These are phyloP conservation scores for Rhizopogon roseolus DNA, from an alignment of 768 basidiomycete species.

Conservation along the genomic window DNA sequence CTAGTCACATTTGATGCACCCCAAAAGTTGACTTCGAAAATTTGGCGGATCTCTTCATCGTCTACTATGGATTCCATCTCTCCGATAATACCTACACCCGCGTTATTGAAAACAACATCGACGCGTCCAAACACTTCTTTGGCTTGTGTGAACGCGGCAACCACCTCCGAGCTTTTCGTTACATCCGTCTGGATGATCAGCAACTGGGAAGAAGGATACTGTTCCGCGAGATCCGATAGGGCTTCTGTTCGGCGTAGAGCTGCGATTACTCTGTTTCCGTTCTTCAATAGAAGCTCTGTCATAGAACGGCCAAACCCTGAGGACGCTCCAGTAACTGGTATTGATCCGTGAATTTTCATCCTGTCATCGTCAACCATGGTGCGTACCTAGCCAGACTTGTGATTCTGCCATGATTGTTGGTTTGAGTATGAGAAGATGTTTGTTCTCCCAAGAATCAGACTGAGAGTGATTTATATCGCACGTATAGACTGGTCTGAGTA, in stretches of 20 bases:
- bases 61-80: constrained; percentile 33
- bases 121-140: constrained; percentile 28
- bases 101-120: constrained; percentile 36
- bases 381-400: constrained; percentile 14
- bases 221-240: constrained; percentile 9
- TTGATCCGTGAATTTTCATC: not conserved
- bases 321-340: constrained; percentile 31
- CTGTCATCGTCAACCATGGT: too few species aligned
- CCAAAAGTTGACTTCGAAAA: constrained; percentile 37
- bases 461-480: not conserved
- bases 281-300: constrained; percentile 22
- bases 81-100: constrained; percentile 20
- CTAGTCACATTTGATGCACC: constrained; percentile 24
- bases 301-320: constrained; percentile 30
- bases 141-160: constrained; percentile 22
- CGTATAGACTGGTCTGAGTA: not conserved
- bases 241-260: constrained; percentile 31
- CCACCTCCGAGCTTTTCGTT: constrained; percentile 18
- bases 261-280: constrained; percentile 33
- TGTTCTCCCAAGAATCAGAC: not conserved
- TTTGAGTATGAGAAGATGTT: not conserved
- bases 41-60: constrained; percentile 22
- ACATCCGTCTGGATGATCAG: constrained; percentile 30
- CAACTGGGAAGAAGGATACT: constrained; percentile 8
- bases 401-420: constrained; percentile 6